Evolutionary conservation across 768 basidiomycete species (phyloP).

Genomic region (Galerina marginata): DNA sequence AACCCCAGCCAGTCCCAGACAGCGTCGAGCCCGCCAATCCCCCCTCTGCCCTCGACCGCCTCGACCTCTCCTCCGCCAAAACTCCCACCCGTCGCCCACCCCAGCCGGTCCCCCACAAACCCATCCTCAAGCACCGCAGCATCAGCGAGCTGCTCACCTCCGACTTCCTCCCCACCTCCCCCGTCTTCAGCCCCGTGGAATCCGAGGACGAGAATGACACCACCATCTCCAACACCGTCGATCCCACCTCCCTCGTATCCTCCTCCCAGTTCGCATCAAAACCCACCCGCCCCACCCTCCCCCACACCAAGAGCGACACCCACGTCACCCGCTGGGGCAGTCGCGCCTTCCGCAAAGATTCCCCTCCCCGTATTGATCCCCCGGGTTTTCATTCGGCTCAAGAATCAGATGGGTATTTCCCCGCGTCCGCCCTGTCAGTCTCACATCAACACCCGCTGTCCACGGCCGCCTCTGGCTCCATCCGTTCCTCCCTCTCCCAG

Average conservation of each 20-base stretch:
- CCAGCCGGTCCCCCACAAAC: conserved; percentile 57
- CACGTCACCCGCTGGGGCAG: conserved; percentile 67
- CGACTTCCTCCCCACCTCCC: conserved; percentile 67
- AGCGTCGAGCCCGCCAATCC: conserved; percentile 39
- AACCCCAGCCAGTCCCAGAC: conserved; percentile 48
- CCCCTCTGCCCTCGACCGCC: conserved; percentile 50
- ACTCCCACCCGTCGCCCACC: conserved; percentile 18
- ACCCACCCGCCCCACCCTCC: conserved; percentile 59
- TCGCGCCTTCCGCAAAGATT: conserved; percentile 62
- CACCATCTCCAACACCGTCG: conserved; percentile 18
- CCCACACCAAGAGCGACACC: conserved; percentile 90
- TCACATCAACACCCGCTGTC: conserved; percentile 20
- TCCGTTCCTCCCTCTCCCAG: conserved; percentile 36
- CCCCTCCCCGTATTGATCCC: conserved; percentile 69
- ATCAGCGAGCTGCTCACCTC: conserved; percentile 87
- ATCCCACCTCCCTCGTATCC: conserved; percentile 15
- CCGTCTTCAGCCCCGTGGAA: conserved; percentile 64
- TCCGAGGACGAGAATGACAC: conserved; percentile 53
- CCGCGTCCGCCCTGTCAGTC: conserved; percentile 23
- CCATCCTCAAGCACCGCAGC: conserved; percentile 95
- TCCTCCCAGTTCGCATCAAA: conserved; percentile 15
- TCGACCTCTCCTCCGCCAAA: conserved; percentile 48
- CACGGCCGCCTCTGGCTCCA: conserved; percentile 25
- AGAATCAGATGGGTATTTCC: conserved; percentile 11
- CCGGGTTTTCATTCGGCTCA: conserved; percentile 29